Conservation (phyloP, 1,284 basidiomycete species). For the Ustilago nuda region DNA sequence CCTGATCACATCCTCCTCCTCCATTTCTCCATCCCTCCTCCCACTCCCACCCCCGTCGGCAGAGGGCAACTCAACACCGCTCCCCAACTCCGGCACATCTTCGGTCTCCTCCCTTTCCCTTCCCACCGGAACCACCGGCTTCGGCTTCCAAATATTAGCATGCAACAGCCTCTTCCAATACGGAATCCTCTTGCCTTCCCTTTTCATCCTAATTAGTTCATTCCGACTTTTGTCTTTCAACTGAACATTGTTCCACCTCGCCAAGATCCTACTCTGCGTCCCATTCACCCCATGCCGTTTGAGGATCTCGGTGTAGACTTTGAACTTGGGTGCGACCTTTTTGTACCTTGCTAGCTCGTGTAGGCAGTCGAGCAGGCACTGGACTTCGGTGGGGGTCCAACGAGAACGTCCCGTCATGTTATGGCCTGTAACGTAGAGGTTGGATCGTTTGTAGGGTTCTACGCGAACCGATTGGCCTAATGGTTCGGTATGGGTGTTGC, state of each 20-base stretch:
- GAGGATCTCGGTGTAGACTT: slow-evolving; percentile 47
- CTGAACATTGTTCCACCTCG: slow-evolving; percentile 59
- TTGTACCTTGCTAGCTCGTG: slow-evolving; percentile 46
- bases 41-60: neutral
- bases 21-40: slow-evolving; percentile 4
- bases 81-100: slow-evolving; percentile 27
- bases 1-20: slow-evolving; percentile 18
- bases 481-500: slow-evolving; percentile 19
- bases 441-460: slow-evolving; percentile 41
- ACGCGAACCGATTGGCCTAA: slow-evolving; percentile 30
- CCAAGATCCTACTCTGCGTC: slow-evolving; percentile 22
- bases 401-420: slow-evolving; percentile 48
- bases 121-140: neutral
- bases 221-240: slow-evolving; percentile 62
- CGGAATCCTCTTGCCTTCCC: slow-evolving; percentile 41
- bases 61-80: neutral
- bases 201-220: slow-evolving; percentile 52
- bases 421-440: slow-evolving; percentile 55
- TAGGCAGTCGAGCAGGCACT: slow-evolving; percentile 32
- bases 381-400: slow-evolving; percentile 42
- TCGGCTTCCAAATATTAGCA: slow-evolving; percentile 44
- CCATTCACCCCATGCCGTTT: slow-evolving; percentile 44
- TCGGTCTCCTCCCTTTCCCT: slow-evolving; percentile 37
- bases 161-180: slow-evolving; percentile 53
- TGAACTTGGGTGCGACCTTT: slow-evolving; percentile 37